phyloP scores from a whole-genome alignment of 2,329 filamentous ascomycete species.

The Herpotrichia juniperi region DNA sequence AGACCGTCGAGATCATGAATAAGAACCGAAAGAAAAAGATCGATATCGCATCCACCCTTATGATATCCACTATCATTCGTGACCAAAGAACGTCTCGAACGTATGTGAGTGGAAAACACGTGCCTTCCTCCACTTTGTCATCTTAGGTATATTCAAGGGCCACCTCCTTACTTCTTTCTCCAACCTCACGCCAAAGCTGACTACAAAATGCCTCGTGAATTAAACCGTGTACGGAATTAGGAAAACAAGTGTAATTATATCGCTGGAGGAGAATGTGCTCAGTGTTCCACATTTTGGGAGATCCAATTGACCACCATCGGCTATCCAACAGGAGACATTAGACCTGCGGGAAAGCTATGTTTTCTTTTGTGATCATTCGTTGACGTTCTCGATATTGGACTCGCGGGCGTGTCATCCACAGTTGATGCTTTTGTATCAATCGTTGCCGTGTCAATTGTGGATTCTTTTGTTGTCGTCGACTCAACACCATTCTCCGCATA shows the following conservation, averaged over 20 bases:
- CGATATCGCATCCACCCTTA: background rate
- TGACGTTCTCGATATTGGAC: background rate
- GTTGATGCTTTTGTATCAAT: constrained; percentile 10
- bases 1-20: constrained; percentile 2
- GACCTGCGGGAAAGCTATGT: constrained; percentile 15
- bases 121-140: background rate
- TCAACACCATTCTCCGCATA: constrained; percentile 33
- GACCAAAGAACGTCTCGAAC: background rate
- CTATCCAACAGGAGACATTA: constrained; percentile 11
- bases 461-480: constrained; percentile 11
- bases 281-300: background rate
- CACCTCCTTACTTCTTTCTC: background rate
- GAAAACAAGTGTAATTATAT: constrained; percentile 3
- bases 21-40: background rate
- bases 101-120: background rate
- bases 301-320: background rate
- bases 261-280: background rate
- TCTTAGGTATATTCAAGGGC: background rate
- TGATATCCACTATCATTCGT: background rate
- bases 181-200: no score
- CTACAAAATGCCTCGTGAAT: background rate
- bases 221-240: constrained; percentile 11
- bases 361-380: constrained; percentile 13
- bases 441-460: constrained; percentile 2
- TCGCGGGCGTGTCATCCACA: background rate